Evolutionary conservation across 768 basidiomycete species (phyloP).

Genomic region (Russula ochroleuca): DNA sequence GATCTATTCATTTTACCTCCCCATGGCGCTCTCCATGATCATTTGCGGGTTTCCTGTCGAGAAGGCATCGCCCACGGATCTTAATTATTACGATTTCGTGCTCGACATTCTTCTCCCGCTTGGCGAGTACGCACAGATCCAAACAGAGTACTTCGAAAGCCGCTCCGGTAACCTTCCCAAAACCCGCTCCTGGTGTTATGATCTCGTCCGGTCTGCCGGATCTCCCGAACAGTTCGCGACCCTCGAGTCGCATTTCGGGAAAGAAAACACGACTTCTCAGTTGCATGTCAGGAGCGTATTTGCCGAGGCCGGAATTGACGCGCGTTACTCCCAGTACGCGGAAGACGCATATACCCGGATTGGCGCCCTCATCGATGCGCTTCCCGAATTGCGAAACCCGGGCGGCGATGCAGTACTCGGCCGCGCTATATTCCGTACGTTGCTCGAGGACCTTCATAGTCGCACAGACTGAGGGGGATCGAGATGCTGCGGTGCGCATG

Average conservation of each 20-base stretch:
- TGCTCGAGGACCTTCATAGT: constrained; percentile 80
- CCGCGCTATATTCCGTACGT: constrained; percentile 72
- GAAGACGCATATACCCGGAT: constrained; percentile 62
- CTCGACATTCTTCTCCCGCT: constrained; percentile 81
- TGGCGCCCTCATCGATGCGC: constrained; percentile 60
- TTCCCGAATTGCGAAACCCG: constrained; percentile 52
- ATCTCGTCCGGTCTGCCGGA: constrained; percentile 65
- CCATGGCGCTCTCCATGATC: constrained; percentile 91
- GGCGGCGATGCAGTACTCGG: constrained; percentile 42
- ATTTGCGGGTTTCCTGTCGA: constrained; percentile 56
- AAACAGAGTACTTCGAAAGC: constrained; percentile 89
- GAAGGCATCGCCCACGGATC: constrained; percentile 41
- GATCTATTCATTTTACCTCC: constrained; percentile 97
- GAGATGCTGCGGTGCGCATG: background rate
- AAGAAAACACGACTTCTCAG: constrained; percentile 52
- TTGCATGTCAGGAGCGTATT: constrained; percentile 65
- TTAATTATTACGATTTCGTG: constrained; percentile 63
- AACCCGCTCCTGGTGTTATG: constrained; percentile 96
- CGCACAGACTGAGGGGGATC: constrained; percentile 39
- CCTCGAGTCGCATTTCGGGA: constrained; percentile 63
- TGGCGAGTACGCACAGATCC: constrained; percentile 97
- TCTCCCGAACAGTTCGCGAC: constrained; percentile 51
- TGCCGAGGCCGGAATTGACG: constrained; percentile 60
- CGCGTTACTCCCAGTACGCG: constrained; percentile 75
- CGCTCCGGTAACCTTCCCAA: constrained; percentile 88